These are phyloP conservation scores for Phytopythium vexans DNA, from an alignment of 352 stramenopile species.

Conservation along the genomic window DNA sequence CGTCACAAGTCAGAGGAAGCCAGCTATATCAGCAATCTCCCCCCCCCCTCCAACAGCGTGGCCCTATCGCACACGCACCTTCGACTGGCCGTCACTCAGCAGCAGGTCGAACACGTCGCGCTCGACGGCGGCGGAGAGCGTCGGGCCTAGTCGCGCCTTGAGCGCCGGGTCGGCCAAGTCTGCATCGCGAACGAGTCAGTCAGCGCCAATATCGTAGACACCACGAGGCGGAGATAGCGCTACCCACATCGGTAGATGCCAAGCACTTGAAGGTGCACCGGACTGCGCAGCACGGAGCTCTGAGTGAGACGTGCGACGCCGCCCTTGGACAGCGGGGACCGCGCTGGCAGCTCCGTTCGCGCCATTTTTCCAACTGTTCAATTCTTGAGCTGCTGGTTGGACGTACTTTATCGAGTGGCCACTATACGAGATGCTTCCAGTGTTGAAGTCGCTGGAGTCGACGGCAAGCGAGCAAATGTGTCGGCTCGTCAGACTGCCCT, in stretches of 20 bases:
- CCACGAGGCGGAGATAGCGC: neutral
- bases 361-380: conserved; percentile 6
- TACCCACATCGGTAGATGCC: conserved; percentile 53
- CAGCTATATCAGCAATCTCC: neutral
- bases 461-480: too few species aligned
- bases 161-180: conserved; percentile 50
- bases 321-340: conserved; percentile 24
- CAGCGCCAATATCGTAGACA: neutral
- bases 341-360: neutral
- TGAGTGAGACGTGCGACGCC: conserved; percentile 29
- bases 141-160: conserved; percentile 21
- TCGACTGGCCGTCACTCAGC: conserved; percentile 52
- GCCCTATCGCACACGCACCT: conserved; percentile 11
- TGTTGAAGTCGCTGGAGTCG: too few species aligned
- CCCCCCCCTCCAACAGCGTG: neutral
- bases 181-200: conserved; percentile 10
- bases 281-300: neutral
- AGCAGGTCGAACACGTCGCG: conserved; percentile 60
- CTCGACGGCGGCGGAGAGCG: conserved; percentile 7
- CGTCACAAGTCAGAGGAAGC: too few species aligned
- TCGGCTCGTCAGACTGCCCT: too few species aligned
- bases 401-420: too few species aligned
- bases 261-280: conserved; percentile 46
- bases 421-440: too few species aligned
- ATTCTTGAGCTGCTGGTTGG: neutral